phyloP scores from a whole-genome alignment of 2,329 filamentous ascomycete species.

The Diaporthe helianthi region DNA sequence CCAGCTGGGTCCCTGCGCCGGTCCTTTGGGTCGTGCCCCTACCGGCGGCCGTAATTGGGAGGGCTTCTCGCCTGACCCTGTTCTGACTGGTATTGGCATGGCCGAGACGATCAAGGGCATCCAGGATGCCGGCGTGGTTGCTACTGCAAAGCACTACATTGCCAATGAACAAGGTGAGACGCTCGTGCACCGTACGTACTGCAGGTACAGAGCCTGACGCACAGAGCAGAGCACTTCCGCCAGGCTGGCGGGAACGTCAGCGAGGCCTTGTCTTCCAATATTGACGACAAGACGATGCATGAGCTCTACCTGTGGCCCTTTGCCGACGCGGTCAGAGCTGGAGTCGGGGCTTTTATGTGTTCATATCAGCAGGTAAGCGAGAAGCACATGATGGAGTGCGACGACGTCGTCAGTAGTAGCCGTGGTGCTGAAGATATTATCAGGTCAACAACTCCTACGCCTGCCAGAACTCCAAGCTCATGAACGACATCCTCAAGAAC shows the following conservation, averaged over 20 bases:
- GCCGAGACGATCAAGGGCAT: slow-evolving; percentile 79
- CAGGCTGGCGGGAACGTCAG: slow-evolving; percentile 67
- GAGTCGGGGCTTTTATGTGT: slow-evolving; percentile 58
- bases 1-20: slow-evolving; percentile 76
- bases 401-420: no score
- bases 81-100: slow-evolving; percentile 75
- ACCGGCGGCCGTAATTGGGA: slow-evolving; percentile 78
- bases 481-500: slow-evolving; percentile 69
- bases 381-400: no score
- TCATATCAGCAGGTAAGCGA: slow-evolving; percentile 70
- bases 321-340: slow-evolving; percentile 65
- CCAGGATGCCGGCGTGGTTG: slow-evolving; percentile 79
- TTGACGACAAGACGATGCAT: slow-evolving; percentile 66
- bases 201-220: slow-evolving; percentile 23
- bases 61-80: slow-evolving; percentile 75
- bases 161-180: slow-evolving; percentile 67
- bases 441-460: slow-evolving; percentile 71
- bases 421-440: no score
- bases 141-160: slow-evolving; percentile 78
- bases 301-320: slow-evolving; percentile 72
- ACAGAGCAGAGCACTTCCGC: slow-evolving; percentile 70
- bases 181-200: neutral
- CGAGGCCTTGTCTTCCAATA: slow-evolving; percentile 60
- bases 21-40: slow-evolving; percentile 72
- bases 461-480: slow-evolving; percentile 69